Base-by-base conservation (phyloP, 495 filamentous ascomycete species). In the Podospora comata region DNA sequence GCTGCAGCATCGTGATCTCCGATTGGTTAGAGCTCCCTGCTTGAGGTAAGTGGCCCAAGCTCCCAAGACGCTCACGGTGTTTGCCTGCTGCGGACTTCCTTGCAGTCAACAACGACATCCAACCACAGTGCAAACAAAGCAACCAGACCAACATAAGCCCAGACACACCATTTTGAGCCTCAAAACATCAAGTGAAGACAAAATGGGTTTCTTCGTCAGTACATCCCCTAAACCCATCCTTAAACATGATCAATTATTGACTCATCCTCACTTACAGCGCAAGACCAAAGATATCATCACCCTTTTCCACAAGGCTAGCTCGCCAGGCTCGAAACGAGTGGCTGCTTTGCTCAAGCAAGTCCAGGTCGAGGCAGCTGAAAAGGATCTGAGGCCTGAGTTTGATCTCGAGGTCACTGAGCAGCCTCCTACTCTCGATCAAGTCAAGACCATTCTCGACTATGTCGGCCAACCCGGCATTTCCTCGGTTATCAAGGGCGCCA, bases 241-340 rank as follows among this genome's bases (percentile, higher is more conserved):
- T 34, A 57, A 56, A 34, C 19, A 5, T n/a, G 2, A 5, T 6
- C 5, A 53, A 23, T 2, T 27, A 34, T 16, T 16, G 32, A 5
- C 26, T 11, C 26, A 3, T 27, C 32, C 2, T 18, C 18, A 48
- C 65, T 4, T 39, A 54, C 15, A 54, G 11, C 28, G 60, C 73
- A 94, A 91, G 85, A 85, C 79, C 94, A 93, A 86, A 84, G 92
- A 98, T 83, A 88, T 96, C 69, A 89, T 99, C 73, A 97, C 93
- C 67, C 90, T 99, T 83, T 99, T 98, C 86, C 94, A 97, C 86
- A 88, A 89, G 71, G 86, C 94, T 27, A 80, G 79, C 55, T 79
- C 84, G 19, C 81, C 87, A 3, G 78, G 87, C 70, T 96, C 92
- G 2, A 83, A 83, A 16, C 86, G 88, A 57, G 86, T 87, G 34